phyloP scores from a whole-genome alignment of 176 grass and related monocot species.

The Eremochloa ophiuroides region DNA sequence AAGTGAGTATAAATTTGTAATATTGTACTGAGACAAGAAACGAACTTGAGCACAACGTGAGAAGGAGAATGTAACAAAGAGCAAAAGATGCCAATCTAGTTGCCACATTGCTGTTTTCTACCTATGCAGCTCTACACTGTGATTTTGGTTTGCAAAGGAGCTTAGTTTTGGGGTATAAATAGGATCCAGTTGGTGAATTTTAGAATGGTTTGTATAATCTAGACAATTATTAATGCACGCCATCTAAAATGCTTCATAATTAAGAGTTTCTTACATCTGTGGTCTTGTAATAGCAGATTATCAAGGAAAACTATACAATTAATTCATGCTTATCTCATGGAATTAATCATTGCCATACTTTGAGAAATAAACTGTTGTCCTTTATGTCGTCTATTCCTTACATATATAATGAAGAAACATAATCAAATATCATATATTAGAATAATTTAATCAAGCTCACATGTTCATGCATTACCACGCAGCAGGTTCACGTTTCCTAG shows the following conservation, averaged over 20 bases:
- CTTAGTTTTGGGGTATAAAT: background rate
- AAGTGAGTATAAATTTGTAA: background rate
- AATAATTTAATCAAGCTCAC: too few relatives aligned
- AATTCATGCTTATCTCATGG: too few relatives aligned
- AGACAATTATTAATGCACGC: background rate
- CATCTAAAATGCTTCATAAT: background rate
- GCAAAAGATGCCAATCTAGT: background rate
- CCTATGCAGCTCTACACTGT: background rate
- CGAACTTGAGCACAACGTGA: background rate
- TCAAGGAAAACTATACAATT: background rate
- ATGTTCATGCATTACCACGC: too few relatives aligned
- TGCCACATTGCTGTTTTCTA: background rate
- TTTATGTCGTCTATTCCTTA: too few relatives aligned
- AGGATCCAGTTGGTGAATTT: background rate
- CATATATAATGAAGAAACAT: too few relatives aligned
- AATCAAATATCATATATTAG: too few relatives aligned
- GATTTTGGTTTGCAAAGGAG: background rate
- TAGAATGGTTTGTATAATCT: background rate
- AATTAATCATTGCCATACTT: too few relatives aligned
- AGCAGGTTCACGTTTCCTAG: too few relatives aligned
- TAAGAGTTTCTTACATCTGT: background rate
- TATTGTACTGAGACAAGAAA: background rate
- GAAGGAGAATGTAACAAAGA: background rate
- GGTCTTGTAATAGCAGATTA: background rate
- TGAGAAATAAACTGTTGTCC: too few relatives aligned